A percentile compares a stretch with the other conserved stretches of the same genome.
Conservation (phyloP, 768 basidiomycete species). For the Rhizopogon salebrosus region DNA sequence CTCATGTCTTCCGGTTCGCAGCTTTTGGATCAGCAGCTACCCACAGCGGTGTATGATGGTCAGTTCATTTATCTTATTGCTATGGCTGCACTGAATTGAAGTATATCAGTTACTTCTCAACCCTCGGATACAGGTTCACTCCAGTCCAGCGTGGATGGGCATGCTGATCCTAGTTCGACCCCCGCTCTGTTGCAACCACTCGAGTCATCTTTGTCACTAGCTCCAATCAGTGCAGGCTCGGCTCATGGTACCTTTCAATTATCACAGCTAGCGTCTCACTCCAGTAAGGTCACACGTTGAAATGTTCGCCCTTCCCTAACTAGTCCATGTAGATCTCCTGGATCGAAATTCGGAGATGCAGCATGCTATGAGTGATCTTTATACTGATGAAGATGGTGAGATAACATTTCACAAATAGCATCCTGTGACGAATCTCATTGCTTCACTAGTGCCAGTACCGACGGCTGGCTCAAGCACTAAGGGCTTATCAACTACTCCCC, state of each 20-base stretch:
- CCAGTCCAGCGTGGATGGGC: conserved; percentile 12
- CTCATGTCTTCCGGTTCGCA: conserved; percentile 34
- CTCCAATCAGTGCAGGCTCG: conserved; percentile 50
- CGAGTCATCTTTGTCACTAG: conserved; percentile 34
- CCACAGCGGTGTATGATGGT: conserved; percentile 32
- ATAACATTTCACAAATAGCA: neutral
- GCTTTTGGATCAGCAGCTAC: conserved; percentile 31
- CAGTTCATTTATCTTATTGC: conserved; percentile 10
- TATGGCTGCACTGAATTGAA: neutral
- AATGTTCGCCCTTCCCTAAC: neutral
- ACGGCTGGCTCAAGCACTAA: conserved; percentile 4
- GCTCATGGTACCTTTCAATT: conserved; percentile 49
- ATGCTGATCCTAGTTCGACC: conserved; percentile 23
- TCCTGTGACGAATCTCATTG: neutral
- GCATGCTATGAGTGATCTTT: conserved; percentile 49
- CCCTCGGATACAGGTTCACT: conserved; percentile 9
- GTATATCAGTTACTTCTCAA: neutral
- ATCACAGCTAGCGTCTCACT: conserved; percentile 45
- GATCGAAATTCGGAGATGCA: conserved; percentile 74
- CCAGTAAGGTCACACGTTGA: conserved; percentile 38
- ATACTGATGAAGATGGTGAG: conserved; percentile 45
- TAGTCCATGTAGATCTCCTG: conserved; percentile 48
- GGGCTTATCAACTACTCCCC: conserved; percentile 5
- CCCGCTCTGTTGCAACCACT: conserved; percentile 30
- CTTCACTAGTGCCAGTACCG: conserved; percentile 9